These are phyloP conservation scores for Colletotrichum musicola DNA, from an alignment of 2,329 filamentous ascomycete species.

Conservation along the genomic window DNA sequence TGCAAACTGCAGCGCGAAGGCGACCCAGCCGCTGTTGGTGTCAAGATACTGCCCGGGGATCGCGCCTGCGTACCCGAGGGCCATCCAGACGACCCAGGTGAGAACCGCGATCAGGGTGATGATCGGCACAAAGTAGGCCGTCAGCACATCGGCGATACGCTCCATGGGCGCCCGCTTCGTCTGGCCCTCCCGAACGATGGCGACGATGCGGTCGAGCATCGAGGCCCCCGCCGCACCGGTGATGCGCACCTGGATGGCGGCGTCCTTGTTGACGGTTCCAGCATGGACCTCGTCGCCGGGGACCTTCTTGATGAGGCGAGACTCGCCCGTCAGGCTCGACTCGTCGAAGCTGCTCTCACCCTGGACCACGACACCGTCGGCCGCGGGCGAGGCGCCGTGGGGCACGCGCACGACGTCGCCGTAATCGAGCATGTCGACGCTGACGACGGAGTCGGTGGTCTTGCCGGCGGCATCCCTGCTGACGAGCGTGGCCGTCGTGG, in stretches of 20 bases:
- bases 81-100: constrained; percentile 80
- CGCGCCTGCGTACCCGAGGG: constrained; percentile 68
- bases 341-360: constrained; percentile 84
- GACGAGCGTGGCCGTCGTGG: constrained; percentile 80
- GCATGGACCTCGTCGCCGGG: constrained; percentile 76
- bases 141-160: constrained; percentile 78
- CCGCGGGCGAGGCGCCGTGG: constrained; percentile 86
- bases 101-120: constrained; percentile 76
- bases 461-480: constrained; percentile 56
- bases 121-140: constrained; percentile 81
- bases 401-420: constrained; percentile 81
- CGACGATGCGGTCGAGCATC: constrained; percentile 85
- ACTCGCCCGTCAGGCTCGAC: constrained; percentile 88
- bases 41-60: constrained; percentile 70
- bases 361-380: constrained; percentile 77
- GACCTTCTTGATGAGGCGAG: constrained; percentile 73
- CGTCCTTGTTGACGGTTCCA: constrained; percentile 80
- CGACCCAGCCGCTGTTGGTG: constrained; percentile 73
- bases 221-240: constrained; percentile 76
- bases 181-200: constrained; percentile 82
- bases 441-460: constrained; percentile 54
- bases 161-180: constrained; percentile 82
- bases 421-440: constrained; percentile 79
- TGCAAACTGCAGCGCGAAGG: constrained; percentile 84
- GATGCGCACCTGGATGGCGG: constrained; percentile 72